These are phyloP conservation scores for Pseudopithomyces chartarum DNA, from an alignment of 2,329 filamentous ascomycete species.

Conservation along the genomic window DNA sequence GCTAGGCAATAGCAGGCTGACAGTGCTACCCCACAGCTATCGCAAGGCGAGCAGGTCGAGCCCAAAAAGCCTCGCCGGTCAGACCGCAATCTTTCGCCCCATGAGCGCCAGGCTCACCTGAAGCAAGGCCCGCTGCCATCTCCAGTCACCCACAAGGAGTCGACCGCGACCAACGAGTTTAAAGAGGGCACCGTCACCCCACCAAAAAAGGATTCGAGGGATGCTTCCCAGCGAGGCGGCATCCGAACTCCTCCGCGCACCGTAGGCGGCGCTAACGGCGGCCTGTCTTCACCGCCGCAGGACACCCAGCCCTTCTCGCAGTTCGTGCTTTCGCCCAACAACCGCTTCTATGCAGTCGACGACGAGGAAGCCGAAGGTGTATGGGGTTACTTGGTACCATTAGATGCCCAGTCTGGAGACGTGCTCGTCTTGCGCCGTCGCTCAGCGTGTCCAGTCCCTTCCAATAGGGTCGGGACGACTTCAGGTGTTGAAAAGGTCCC, in stretches of 20 bases:
- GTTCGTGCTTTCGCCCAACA: slow-evolving; percentile 72
- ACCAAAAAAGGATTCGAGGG: slow-evolving; percentile 49
- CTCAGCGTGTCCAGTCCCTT: slow-evolving; percentile 67
- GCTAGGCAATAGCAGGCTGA: slow-evolving; percentile 20
- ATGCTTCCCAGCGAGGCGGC: slow-evolving; percentile 31
- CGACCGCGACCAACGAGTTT: slow-evolving; percentile 62
- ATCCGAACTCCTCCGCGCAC: slow-evolving; percentile 24
- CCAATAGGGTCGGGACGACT: slow-evolving; percentile 43
- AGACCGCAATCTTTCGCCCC: slow-evolving; percentile 66
- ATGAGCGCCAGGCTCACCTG: slow-evolving; percentile 56
- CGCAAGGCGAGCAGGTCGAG: slow-evolving; percentile 67
- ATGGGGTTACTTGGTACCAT: slow-evolving; percentile 91
- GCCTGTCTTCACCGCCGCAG: slow-evolving; percentile 68
- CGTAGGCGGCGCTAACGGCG: slow-evolving; percentile 34
- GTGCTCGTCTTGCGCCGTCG: slow-evolving; percentile 77
- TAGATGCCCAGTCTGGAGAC: slow-evolving; percentile 73
- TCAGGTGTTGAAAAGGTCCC: slow-evolving; percentile 52
- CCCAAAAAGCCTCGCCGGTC: slow-evolving; percentile 85
- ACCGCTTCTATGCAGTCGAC: slow-evolving; percentile 79
- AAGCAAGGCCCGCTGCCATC: slow-evolving; percentile 71
- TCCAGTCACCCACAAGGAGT: slow-evolving; percentile 73
- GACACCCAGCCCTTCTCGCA: slow-evolving; percentile 84
- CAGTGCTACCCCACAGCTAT: slow-evolving; percentile 58
- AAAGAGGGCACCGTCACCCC: slow-evolving; percentile 77
- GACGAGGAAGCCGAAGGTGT: slow-evolving; percentile 85